phyloP scores from a whole-genome alignment of 2,329 filamentous ascomycete genomes.

The Zalaria sp. region DNA sequence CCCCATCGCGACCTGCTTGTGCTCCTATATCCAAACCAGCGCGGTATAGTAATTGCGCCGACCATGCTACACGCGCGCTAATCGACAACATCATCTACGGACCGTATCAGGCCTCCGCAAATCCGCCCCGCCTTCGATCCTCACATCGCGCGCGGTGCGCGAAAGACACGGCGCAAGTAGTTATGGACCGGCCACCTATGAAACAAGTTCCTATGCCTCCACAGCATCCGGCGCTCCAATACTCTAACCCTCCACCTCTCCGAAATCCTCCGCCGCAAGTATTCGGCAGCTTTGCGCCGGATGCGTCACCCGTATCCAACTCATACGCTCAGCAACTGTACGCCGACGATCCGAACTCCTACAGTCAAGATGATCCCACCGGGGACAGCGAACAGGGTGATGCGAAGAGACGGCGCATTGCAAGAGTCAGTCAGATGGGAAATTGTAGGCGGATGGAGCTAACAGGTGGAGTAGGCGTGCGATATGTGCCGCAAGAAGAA shows the following conservation, averaged over 20 bases:
- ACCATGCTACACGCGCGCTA: too few species aligned
- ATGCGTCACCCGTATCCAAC: background rate
- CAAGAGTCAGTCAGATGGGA: slow-evolving; percentile 46
- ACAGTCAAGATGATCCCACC: slow-evolving; percentile 10
- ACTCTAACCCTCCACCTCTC: slow-evolving; percentile 1
- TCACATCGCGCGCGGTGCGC: too few species aligned
- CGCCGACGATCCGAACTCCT: background rate
- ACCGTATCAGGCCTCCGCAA: too few species aligned
- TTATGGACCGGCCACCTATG: slow-evolving; percentile 1
- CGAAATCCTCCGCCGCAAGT: slow-evolving; percentile 5
- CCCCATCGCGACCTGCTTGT: too few species aligned
- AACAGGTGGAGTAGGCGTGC: slow-evolving; percentile 40
- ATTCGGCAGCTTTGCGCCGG: background rate
- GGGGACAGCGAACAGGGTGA: slow-evolving; percentile 34
- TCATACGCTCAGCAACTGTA: background rate
- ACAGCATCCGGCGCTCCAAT: too few species aligned
- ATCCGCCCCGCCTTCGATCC: too few species aligned
- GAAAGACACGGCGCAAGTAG: too few species aligned
- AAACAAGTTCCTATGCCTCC: background rate
- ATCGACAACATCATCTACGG: too few species aligned
- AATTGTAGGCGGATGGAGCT: slow-evolving; percentile 28
- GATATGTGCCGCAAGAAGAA: slow-evolving; percentile 95
- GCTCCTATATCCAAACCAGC: too few species aligned
- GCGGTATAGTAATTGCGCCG: too few species aligned
- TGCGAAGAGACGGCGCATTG: slow-evolving; percentile 77